These are phyloP conservation scores for Vanrija pseudolonga DNA, from an alignment of 1,284 basidiomycete genomes.

Conservation along the genomic window DNA sequence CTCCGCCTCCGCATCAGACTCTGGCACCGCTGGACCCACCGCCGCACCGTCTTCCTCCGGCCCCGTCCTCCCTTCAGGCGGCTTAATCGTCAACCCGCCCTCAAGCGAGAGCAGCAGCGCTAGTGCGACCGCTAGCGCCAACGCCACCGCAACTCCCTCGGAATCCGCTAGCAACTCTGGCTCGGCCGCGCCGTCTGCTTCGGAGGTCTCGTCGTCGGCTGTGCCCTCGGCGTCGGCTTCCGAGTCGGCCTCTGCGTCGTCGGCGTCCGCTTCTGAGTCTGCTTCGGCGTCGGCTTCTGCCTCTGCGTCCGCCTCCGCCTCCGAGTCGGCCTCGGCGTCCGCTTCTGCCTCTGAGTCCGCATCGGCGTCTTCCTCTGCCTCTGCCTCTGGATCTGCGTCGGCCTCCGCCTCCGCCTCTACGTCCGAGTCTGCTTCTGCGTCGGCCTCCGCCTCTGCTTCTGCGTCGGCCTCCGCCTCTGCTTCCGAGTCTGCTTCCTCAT, in stretches of 20 bases:
- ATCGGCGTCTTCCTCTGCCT: neutral
- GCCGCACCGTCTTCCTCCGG: neutral
- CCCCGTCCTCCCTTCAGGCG: neutral
- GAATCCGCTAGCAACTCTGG: no score
- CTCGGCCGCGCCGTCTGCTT: no score
- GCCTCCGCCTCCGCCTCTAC: conserved; percentile 2
- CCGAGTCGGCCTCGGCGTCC: neutral
- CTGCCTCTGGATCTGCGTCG: neutral
- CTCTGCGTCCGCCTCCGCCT: conserved; percentile 2
- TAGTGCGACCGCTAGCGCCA: no score
- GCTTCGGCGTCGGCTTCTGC: neutral
- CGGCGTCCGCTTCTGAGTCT: no score
- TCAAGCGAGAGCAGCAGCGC: no score
- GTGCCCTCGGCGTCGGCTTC: conserved; percentile 5
- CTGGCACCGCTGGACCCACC: neutral
- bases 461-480: conserved; percentile 1
- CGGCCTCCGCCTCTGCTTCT: conserved; percentile 6
- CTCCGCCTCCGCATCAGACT: conserved; percentile 1
- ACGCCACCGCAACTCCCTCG: no score
- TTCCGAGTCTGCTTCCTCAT: conserved; percentile 7
- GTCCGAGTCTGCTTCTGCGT: conserved; percentile 4
- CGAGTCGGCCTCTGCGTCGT: conserved; percentile 4
- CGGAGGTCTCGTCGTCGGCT: neutral
- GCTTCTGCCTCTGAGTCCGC: neutral
- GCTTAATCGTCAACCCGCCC: neutral